Evolutionary conservation across 2,329 filamentous ascomycete species (phyloP), one percentile per base, ranked within the genome.

Genomic region (Rutstroemia sp.): DNA sequence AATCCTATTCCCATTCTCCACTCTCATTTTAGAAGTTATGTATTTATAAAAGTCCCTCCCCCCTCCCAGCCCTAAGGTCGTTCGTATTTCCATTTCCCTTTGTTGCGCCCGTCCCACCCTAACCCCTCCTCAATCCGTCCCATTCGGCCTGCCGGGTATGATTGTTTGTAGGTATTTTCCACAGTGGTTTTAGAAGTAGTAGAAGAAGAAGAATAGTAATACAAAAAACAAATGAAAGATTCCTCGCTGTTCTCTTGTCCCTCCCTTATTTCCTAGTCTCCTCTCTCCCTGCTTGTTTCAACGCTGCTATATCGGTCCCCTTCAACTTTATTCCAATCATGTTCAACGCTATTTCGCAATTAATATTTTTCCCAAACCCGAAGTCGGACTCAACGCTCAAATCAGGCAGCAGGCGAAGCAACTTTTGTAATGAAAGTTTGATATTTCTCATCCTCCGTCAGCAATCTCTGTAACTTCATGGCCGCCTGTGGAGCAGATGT

Each of bases 371-470:
- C 27, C 27, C 10, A 30, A 30, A 30, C 27, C 27, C 27, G 4
- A 30, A 30, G 8, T 30, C 27, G 27, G 27, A 9, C 10, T 30
- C 27, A 30, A 30, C 27, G 3, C 27, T 2, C 27, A 30, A 30
- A 30, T 30, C 27, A 30, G 27, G 8, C 10, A 10, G 10, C 27
- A 30, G 27, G 27, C 9, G 42, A 37, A 23, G 23, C 52, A 25
- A 68, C 60, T 10, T 62, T 58, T 8, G 57, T 52, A 47, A 79
- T 77, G 45, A 77, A 77, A 53, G 59, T 71, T 61, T 77, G 73
- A 62, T 78, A 78, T 59, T 74, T 71, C 57, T 76, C 74, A 41
- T 78, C 75, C 25, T 74, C 73, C 3, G 71, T 70, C 51, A 69
- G 56, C 6, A 69, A 63, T 56, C 67, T 71, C 54, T 66, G 57